Conservation (phyloP, 148 eudicot species). For the Fallopia convolvulus region DNA sequence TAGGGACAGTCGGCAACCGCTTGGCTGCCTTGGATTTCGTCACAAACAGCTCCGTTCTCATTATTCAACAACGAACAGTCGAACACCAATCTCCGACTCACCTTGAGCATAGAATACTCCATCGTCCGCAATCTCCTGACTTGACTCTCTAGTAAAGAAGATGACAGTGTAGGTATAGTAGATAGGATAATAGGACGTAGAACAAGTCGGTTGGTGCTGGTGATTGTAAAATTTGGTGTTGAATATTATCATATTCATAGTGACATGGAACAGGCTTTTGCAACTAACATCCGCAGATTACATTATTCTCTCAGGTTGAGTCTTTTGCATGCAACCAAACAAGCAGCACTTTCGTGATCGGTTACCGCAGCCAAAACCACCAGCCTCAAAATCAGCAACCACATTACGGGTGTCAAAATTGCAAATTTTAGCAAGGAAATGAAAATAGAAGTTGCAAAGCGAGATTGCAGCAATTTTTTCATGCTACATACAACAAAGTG, state of each 20-base stretch:
- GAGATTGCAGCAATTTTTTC: not conserved
- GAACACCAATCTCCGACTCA: conserved; percentile 30
- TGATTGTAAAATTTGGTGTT: no score
- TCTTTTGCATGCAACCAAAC: no score
- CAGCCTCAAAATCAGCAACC: not conserved
- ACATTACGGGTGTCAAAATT: not conserved
- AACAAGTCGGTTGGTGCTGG: not conserved
- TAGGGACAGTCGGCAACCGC: conserved; percentile 74
- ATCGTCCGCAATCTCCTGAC: not conserved
- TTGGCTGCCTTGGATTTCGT: conserved; percentile 88
- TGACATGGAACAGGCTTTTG: no score
- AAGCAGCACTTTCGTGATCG: no score
- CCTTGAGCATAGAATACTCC: not conserved
- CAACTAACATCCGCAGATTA: no score
- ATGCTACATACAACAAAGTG: not conserved
- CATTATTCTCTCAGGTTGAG: no score
- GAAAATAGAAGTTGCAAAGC: no score
- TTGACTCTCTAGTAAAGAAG: no score
- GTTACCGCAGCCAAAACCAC: not conserved
- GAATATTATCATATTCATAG: no score
- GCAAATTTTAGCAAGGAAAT: not conserved
- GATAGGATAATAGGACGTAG: not conserved
- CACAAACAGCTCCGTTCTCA: conserved; percentile 62
- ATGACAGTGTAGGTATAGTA: not conserved
- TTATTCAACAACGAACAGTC: conserved; percentile 75